Evolutionary conservation across 2,329 filamentous ascomycete species (phyloP).

Genomic region (Fusarium sp.): DNA sequence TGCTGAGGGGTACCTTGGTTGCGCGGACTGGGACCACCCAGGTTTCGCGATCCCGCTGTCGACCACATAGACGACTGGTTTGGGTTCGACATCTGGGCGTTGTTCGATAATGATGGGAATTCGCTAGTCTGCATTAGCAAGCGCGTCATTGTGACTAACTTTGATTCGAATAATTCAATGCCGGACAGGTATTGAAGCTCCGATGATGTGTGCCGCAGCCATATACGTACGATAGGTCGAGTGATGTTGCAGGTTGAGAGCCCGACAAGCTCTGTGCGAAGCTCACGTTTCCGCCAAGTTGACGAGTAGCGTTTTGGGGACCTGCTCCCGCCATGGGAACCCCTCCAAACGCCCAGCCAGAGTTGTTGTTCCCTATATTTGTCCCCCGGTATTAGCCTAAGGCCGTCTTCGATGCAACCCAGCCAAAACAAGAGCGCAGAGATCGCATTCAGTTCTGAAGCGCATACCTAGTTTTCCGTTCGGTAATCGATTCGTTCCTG

Average conservation of each 20-base stretch:
- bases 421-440: slow-evolving; percentile 7
- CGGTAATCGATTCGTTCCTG: slow-evolving; percentile 67
- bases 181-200: background rate
- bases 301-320: slow-evolving; percentile 62
- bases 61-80: slow-evolving; percentile 65
- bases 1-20: slow-evolving; percentile 63
- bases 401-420: slow-evolving; percentile 4
- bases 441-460: background rate
- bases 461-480: slow-evolving; percentile 70
- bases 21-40: slow-evolving; percentile 60
- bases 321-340: slow-evolving; percentile 67
- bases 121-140: slow-evolving; percentile 59
- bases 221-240: slow-evolving; percentile 71
- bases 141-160: background rate
- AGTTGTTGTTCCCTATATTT: slow-evolving; percentile 58
- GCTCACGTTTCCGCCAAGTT: slow-evolving; percentile 68
- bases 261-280: slow-evolving; percentile 73
- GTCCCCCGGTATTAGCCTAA: slow-evolving; percentile 35
- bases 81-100: slow-evolving; percentile 61
- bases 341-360: slow-evolving; percentile 70
- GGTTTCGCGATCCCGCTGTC: slow-evolving; percentile 57
- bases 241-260: slow-evolving; percentile 68
- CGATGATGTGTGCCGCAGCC: background rate
- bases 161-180: background rate
- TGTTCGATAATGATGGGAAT: slow-evolving; percentile 72